Percentiles rank a stretch among this genome's conserved stretches.
These are phyloP conservation scores for Fraxinus floribunda DNA, from an alignment of 305 asterid genomes.

Conservation along the genomic window DNA sequence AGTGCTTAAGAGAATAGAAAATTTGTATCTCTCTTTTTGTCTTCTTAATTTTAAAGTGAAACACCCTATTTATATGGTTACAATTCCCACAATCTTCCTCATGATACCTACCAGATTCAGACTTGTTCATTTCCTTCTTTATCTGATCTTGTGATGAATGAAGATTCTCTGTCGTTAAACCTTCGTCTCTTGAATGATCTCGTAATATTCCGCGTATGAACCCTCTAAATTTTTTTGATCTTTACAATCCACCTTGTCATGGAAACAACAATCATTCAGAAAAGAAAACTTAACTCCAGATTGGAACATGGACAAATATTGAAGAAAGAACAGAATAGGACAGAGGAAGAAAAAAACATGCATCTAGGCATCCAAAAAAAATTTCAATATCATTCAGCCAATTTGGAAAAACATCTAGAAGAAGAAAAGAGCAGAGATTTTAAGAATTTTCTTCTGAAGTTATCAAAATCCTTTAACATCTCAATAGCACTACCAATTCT, in stretches of 20 bases:
- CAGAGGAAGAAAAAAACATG: neutral
- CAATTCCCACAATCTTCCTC: neutral
- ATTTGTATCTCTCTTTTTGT: neutral
- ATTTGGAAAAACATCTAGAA: neutral
- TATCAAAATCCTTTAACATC: neutral
- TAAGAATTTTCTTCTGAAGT: neutral
- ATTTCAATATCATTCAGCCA: neutral
- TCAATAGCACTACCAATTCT: neutral
- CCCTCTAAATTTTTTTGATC: slow-evolving; percentile 66
- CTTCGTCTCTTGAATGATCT: slow-evolving; percentile 41
- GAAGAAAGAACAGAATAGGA: neutral
- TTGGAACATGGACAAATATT: neutral
- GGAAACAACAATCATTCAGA: slow-evolving; percentile 30
- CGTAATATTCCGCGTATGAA: slow-evolving; percentile 66
- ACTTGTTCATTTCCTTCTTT: slow-evolving; percentile 25
- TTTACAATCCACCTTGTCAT: slow-evolving; percentile 64
- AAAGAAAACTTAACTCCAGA: neutral
- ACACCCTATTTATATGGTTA: neutral
- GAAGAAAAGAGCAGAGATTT: neutral
- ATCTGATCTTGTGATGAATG: slow-evolving; percentile 41
- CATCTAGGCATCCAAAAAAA: neutral
- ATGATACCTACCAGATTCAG: slow-evolving; percentile 15
- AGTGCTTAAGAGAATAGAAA: neutral
- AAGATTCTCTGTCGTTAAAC: slow-evolving; percentile 37
- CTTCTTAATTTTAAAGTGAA: neutral